A percentile compares a stretch with the other conserved stretches of the same genome.
Evolutionary conservation across 495 filamentous ascomycete genomes (phyloP).

Genomic region (Hypoxylon fragiforme): DNA sequence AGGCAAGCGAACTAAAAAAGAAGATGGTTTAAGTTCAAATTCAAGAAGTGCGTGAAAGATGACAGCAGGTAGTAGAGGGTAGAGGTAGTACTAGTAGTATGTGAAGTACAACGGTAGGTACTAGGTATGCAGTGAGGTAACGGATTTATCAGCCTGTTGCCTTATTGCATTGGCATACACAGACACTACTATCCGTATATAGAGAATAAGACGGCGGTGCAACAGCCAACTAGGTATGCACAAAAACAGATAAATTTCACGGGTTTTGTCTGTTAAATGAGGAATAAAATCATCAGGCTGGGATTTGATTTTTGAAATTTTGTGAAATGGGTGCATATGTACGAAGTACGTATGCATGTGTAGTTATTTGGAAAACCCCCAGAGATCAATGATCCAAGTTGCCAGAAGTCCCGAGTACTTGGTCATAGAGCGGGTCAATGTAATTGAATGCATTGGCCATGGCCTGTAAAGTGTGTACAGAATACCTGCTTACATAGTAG

Average conservation of each 20-base stretch:
- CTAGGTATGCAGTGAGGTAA: too few species aligned
- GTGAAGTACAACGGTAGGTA: too few species aligned
- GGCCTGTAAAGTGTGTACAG: conserved; percentile 19
- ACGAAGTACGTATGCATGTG: too few species aligned
- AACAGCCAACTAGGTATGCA: conserved; percentile 33
- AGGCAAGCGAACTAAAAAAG: conserved; percentile 11
- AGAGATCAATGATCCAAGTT: conserved; percentile 11
- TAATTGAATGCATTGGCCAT: conserved; percentile 9
- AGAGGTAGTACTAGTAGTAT: too few species aligned
- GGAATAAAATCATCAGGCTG: conserved; percentile 39
- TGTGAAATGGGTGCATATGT: too few species aligned
- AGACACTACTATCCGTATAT: too few species aligned
- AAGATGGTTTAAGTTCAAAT: too few species aligned
- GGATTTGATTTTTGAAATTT: conserved; percentile 35
- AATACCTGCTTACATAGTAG: not conserved
- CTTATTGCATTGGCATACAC: conserved; percentile 15
- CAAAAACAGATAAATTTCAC: conserved; percentile 25
- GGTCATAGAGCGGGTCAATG: conserved; percentile 9
- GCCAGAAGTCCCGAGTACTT: conserved; percentile 34
- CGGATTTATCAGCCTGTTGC: conserved; percentile 27
- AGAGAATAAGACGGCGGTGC: conserved; percentile 4
- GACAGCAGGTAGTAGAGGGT: conserved; percentile 10
- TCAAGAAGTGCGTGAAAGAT: too few species aligned
- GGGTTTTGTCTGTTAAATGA: not conserved
- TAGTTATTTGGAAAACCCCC: conserved; percentile 32